Evolutionary conservation across 2,329 filamentous ascomycete species (phyloP), one percentile per base, ranked within the genome.

Genomic region (Phialocephala sp.): DNA sequence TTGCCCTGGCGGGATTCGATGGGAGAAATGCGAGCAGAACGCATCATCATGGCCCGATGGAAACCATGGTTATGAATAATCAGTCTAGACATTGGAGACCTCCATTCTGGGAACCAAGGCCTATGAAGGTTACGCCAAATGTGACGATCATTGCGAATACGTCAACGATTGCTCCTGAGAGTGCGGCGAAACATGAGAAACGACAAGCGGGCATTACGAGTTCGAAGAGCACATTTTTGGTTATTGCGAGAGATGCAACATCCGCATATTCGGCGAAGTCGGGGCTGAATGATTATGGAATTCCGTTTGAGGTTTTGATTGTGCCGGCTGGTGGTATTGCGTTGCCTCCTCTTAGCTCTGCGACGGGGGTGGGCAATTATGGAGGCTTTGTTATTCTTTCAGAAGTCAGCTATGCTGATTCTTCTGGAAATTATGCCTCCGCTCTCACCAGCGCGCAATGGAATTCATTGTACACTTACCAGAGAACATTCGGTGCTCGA

Each of bases 251-350:
- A 68, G 84, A 88, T 72, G 69, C 79, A 41, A 76, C 78, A 35
- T 79, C 83, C 2, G 84, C 83, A 14, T 76, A 76, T 24, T 81
- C 81, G 37, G 83, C 83, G 20, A 81, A 81, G 50, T 81, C 81
- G 14, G 86, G 86, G n/a, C 79, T 89, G 5, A 83, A 85, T 69
- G 85, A 81, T 66, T 88, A 88, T 71, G 86, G 86, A 41, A 88
- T 89, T 66, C 85, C 86, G 1, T 88, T 81, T 71, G 78, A 87
- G 69, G 79, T 81, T 4, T 71, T 87, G 9, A 71, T 83, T n/a
- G 85, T 89, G 22, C 85, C 85, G 6, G 78, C 84, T 69, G 72
- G 72, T 8, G 87, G 86, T 15, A 76, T 79, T 12, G 67, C 77
- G 24, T 79, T 89, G 39, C 86, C 86, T 0, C 66, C 76, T 0